Evolutionary conservation across 1,139 yeast species (phyloP).

Genomic region (Arxiozyma heterogenica): DNA sequence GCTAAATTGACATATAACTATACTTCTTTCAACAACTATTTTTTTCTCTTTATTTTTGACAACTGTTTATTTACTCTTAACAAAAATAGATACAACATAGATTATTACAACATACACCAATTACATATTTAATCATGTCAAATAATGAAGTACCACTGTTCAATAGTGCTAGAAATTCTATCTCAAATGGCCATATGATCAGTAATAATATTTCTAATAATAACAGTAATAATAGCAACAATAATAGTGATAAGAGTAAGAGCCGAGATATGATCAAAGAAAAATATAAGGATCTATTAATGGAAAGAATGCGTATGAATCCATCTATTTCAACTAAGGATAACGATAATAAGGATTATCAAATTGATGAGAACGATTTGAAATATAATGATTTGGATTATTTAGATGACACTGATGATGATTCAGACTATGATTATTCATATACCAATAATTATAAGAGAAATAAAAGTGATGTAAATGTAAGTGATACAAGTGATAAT

Average conservation of each 20-base stretch:
- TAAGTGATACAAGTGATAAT: neutral
- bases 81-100: no score
- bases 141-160: neutral
- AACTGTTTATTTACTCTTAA: no score
- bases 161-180: neutral
- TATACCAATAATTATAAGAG: slow-evolving; percentile 7
- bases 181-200: neutral
- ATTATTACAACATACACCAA: no score
- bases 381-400: slow-evolving; percentile 5
- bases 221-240: slow-evolving; percentile 5
- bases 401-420: slow-evolving; percentile 8
- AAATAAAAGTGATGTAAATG: neutral
- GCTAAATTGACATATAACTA: no score
- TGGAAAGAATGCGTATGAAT: slow-evolving; percentile 6
- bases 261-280: slow-evolving; percentile 9
- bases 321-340: neutral
- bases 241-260: neutral
- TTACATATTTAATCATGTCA: neutral
- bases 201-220: neutral
- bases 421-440: slow-evolving; percentile 6
- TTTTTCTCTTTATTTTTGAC: no score
- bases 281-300: slow-evolving; percentile 14
- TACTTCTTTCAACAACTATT: no score
- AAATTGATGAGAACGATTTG: neutral
- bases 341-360: neutral